Percentiles rank a stretch among this genome's conserved stretches.
These are phyloP conservation scores for Metahyphopichia silvanorum DNA, from an alignment of 805 yeast genomes.

Conservation along the genomic window DNA sequence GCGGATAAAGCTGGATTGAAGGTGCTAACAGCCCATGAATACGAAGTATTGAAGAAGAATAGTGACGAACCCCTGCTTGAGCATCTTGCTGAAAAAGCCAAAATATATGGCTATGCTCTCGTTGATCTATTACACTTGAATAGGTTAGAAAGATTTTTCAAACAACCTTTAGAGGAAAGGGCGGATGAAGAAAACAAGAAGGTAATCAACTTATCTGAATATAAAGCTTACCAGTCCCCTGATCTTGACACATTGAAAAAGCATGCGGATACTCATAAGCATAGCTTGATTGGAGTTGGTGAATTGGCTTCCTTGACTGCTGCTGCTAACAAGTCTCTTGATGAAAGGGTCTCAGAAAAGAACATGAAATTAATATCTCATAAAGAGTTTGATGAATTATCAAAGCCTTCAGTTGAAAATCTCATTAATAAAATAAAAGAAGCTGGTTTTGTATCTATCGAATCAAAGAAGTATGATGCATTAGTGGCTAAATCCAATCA, in stretches of 20 bases:
- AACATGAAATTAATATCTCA: constrained; percentile 16
- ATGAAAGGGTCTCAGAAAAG: constrained; percentile 10
- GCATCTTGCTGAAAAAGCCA: constrained; percentile 21
- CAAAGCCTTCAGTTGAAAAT: constrained; percentile 7
- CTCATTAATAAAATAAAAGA: constrained; percentile 6
- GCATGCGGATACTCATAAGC: constrained; percentile 4
- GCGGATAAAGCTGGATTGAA: constrained; percentile 4
- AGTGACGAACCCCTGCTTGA: constrained; percentile 16
- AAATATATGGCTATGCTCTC: constrained; percentile 8
- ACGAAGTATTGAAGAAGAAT: constrained; percentile 2
- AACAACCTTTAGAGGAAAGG: constrained; percentile 2
- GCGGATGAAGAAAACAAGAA: background rate
- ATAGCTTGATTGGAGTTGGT: background rate
- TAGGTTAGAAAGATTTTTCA: constrained; percentile 1
- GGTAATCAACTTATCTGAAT: background rate
- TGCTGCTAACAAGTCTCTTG: constrained; percentile 12
- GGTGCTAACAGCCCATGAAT: constrained; percentile 11
- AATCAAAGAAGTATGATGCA: constrained; percentile 14
- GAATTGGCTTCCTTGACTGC: constrained; percentile 4
- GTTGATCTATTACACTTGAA: constrained; percentile 2
- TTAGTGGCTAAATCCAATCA: constrained; percentile 15
- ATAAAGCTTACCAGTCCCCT: constrained; percentile 4
- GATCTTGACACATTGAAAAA: constrained; percentile 6
- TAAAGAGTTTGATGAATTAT: constrained; percentile 13
- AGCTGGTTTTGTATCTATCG: constrained; percentile 4